Conservation (phyloP, 2,329 filamentous ascomycete species). For the Alternaria tenuissima region DNA sequence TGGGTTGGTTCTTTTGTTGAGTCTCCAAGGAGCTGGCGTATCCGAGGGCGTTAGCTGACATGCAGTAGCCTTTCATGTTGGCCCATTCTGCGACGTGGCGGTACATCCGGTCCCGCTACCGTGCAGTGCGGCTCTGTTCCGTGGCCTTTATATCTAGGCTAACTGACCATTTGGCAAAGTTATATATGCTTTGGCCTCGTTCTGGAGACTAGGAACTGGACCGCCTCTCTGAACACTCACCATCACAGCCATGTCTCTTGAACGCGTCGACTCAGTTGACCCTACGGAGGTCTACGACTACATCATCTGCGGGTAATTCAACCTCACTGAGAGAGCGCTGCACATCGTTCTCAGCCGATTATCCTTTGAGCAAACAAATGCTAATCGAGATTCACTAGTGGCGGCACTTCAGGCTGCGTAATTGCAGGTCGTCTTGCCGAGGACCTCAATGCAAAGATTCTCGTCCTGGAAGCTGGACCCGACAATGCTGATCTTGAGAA, state of each 20-base stretch:
- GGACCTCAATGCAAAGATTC: conserved; percentile 52
- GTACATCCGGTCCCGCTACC: background rate
- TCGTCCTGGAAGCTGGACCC: conserved; percentile 59
- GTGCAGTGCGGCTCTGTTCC: background rate
- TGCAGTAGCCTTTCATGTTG: too few species aligned
- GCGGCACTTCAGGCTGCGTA: conserved; percentile 60
- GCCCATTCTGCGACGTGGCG: background rate
- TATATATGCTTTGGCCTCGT: background rate
- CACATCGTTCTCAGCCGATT: background rate
- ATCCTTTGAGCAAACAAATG: background rate
- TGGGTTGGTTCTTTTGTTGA: background rate
- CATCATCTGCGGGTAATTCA: conserved; percentile 36
- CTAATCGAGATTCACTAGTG: conserved; percentile 35
- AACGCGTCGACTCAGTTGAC: conserved; percentile 28
- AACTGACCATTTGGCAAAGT: background rate
- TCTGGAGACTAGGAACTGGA: background rate
- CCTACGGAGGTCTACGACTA: conserved; percentile 34
- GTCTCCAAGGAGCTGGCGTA: too few species aligned
- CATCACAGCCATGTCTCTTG: conserved; percentile 25
- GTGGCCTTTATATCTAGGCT: background rate
- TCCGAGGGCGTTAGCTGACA: background rate
- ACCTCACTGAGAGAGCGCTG: background rate
- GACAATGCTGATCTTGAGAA: conserved; percentile 58
- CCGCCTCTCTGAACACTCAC: background rate
- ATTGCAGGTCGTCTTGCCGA: conserved; percentile 59